These are phyloP conservation scores for Alnus rubra DNA, from an alignment of 306 rosid species.

Conservation along the genomic window DNA sequence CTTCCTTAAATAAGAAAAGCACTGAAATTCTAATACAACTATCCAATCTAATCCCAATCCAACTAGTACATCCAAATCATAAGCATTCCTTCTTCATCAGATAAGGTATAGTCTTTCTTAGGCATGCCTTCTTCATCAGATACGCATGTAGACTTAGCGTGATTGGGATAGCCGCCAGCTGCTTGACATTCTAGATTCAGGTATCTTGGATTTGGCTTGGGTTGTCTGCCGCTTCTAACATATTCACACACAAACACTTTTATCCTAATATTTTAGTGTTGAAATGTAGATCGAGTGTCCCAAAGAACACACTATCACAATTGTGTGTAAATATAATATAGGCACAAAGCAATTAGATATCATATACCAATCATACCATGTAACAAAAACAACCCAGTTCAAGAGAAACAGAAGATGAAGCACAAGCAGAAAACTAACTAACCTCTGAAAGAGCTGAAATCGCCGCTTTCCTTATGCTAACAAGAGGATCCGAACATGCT, in stretches of 20 bases:
- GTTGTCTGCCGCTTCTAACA: too few species aligned
- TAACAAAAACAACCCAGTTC: neutral
- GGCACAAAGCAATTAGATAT: constrained; percentile 1
- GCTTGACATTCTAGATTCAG: too few species aligned
- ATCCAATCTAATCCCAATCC: too few species aligned
- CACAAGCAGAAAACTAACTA: constrained; percentile 14
- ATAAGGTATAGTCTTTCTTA: too few species aligned
- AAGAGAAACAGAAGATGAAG: neutral
- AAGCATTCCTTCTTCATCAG: too few species aligned
- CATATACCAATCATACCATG: neutral
- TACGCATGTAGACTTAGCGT: too few species aligned
- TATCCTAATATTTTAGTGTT: neutral
- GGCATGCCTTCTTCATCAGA: too few species aligned
- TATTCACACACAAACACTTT: neutral
- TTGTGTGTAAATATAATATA: neutral
- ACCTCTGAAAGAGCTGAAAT: constrained; percentile 81
- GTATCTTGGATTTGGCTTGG: too few species aligned
- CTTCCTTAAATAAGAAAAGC: too few species aligned
- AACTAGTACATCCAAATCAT: too few species aligned
- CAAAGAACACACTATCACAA: neutral
- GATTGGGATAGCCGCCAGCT: too few species aligned
- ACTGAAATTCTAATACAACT: too few species aligned
- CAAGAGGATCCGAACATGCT: constrained; percentile 93
- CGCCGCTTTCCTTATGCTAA: constrained; percentile 88
- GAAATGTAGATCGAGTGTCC: neutral